phyloP scores from a whole-genome alignment of 2,329 filamentous ascomycete species.

The Cyphellophora attinorum region DNA sequence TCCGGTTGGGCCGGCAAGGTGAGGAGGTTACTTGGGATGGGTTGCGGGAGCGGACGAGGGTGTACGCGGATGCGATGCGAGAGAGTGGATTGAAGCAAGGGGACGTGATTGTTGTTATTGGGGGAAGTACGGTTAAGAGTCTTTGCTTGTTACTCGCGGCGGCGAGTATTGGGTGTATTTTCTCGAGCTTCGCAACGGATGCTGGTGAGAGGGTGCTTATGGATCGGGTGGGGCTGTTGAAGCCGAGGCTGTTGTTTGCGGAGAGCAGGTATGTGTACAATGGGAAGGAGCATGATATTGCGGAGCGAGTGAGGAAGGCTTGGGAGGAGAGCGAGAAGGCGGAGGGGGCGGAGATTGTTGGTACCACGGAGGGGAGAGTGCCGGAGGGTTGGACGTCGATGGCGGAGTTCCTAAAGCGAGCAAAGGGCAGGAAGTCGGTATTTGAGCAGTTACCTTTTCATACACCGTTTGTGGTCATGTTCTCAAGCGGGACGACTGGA shows the following conservation, averaged over 20 bases:
- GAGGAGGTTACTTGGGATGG: conserved; percentile 29
- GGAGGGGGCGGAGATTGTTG: conserved; percentile 48
- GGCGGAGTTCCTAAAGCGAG: conserved; percentile 22
- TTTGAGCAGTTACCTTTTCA: conserved; percentile 58
- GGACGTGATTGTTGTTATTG: conserved; percentile 22
- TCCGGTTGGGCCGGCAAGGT: neutral
- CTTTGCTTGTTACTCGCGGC: conserved; percentile 7
- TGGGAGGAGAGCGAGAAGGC: conserved; percentile 52
- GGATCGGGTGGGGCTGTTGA: conserved; percentile 63
- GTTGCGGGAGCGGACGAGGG: conserved; percentile 26
- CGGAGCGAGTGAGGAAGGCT: conserved; percentile 61
- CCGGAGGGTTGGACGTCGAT: conserved; percentile 31
- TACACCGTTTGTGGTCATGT: conserved; percentile 55
- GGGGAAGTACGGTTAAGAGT: conserved; percentile 3
- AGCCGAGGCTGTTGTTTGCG: conserved; percentile 68
- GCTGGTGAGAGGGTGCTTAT: conserved; percentile 5
- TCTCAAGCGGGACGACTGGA: conserved; percentile 31
- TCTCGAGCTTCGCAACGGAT: conserved; percentile 9
- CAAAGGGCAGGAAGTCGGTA: neutral
- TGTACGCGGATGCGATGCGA: conserved; percentile 27
- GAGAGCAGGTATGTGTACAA: conserved; percentile 74
- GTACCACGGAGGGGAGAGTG: conserved; percentile 46
- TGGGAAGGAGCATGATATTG: conserved; percentile 61
- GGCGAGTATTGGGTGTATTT: conserved; percentile 7
- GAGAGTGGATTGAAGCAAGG: conserved; percentile 25